Evolutionary conservation across 1,284 basidiomycete species (phyloP).

Genomic region (Volvariella surrecta): DNA sequence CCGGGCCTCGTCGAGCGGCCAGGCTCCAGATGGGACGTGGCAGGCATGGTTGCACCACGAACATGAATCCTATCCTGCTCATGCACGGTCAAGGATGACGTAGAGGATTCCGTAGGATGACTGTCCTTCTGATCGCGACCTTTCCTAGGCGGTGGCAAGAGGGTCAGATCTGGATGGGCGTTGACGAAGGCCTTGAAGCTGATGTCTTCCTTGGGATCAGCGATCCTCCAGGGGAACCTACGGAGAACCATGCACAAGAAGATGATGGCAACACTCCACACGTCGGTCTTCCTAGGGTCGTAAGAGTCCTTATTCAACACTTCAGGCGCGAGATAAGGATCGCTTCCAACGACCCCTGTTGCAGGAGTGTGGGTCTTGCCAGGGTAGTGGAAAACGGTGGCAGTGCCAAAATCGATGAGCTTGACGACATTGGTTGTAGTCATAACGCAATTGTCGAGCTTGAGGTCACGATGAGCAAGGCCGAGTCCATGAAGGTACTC

Average conservation of each 20-base stretch:
- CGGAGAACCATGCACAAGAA: slow-evolving; percentile 99
- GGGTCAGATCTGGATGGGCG: slow-evolving; percentile 83
- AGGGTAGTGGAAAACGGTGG: slow-evolving; percentile 98
- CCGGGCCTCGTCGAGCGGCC: slow-evolving; percentile 17
- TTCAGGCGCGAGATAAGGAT: slow-evolving; percentile 97
- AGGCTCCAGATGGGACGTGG: slow-evolving; percentile 12
- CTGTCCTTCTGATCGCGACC: slow-evolving; percentile 9
- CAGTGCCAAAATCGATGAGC: slow-evolving; percentile 99
- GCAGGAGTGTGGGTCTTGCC: slow-evolving; percentile 72
- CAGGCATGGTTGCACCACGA: slow-evolving; percentile 25
- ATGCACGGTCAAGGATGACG: slow-evolving; percentile 10
- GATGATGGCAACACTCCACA: slow-evolving; percentile 98
- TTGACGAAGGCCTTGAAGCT: slow-evolving; percentile 89
- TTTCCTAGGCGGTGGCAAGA: slow-evolving; percentile 33
- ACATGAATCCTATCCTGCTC: slow-evolving; percentile 15
- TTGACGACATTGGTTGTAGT: slow-evolving; percentile 92
- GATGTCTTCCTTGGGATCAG: slow-evolving; percentile 89
- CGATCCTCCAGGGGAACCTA: slow-evolving; percentile 98
- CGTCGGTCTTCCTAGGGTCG: slow-evolving; percentile 96
- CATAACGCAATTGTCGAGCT: slow-evolving; percentile 99
- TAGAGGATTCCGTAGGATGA: slow-evolving; percentile 10
- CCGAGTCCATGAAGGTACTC: slow-evolving; percentile 98
- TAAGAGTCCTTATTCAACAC: slow-evolving; percentile 77
- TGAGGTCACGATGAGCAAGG: slow-evolving; percentile 96
- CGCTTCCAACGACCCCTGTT: slow-evolving; percentile 92